phyloP scores from a whole-genome alignment of 1,284 basidiomycete genomes.

The Xerocomus nothofagi region DNA sequence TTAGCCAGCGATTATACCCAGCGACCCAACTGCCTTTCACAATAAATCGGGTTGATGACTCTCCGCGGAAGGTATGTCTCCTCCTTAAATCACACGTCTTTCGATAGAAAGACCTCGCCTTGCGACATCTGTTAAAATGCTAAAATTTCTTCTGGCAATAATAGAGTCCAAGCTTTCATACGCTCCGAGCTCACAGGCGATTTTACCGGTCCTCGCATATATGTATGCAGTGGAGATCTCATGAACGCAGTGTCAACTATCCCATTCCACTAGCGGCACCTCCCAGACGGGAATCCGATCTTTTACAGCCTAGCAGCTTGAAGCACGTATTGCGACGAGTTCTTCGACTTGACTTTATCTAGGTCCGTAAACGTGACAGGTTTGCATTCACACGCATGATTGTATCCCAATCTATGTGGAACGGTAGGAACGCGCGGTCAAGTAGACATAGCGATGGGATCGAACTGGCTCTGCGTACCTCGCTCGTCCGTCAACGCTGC shows the following conservation, averaged over 20 bases:
- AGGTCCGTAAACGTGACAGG: constrained; percentile 63
- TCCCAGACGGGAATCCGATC: neutral
- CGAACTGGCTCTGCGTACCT: constrained; percentile 43
- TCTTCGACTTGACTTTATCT: constrained; percentile 71
- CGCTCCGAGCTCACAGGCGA: too few species aligned
- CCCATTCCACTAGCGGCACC: neutral
- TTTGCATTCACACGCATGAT: constrained; percentile 70
- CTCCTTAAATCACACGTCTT: too few species aligned
- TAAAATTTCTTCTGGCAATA: too few species aligned
- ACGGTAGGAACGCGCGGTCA: neutral
- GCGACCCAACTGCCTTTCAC: too few species aligned
- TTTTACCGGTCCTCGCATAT: neutral
- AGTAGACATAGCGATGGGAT: neutral
- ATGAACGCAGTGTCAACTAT: neutral
- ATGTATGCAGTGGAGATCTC: neutral
- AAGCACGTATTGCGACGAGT: constrained; percentile 46
- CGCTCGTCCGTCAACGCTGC: constrained; percentile 62
- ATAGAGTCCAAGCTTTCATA: too few species aligned
- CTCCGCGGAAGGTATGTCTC: too few species aligned
- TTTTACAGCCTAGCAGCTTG: constrained; percentile 38
- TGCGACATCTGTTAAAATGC: too few species aligned
- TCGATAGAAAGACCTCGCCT: too few species aligned
- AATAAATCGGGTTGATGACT: too few species aligned
- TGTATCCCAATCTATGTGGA: constrained; percentile 66
- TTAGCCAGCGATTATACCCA: too few species aligned